Evolutionary conservation across 306 rosid species (phyloP).

Genomic region (Pachyrhizus erosus): DNA sequence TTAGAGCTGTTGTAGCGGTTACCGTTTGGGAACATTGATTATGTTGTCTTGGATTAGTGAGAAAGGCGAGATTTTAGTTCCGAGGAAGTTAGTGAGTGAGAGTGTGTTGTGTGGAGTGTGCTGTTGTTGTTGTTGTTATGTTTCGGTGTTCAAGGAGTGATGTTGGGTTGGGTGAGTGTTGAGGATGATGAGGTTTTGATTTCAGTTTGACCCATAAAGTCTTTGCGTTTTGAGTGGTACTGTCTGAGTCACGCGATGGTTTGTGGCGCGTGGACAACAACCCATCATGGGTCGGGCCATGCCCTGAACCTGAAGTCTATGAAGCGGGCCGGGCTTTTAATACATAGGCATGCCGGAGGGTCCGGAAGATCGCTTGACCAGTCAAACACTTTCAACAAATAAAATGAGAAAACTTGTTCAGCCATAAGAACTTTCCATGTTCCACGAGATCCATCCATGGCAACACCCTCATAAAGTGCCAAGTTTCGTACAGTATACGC

Average conservation of each 20-base stretch:
- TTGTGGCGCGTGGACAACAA: slow-evolving; percentile 24
- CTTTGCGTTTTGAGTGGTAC: slow-evolving; percentile 16
- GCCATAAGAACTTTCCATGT: background rate
- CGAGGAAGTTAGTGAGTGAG: background rate
- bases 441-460: background rate
- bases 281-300: slow-evolving; percentile 6
- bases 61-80: slow-evolving; percentile 34
- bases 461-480: background rate
- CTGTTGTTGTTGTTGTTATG: slow-evolving; percentile 2
- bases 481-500: background rate
- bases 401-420: background rate
- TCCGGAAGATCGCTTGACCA: slow-evolving; percentile 30
- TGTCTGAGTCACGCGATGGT: slow-evolving; percentile 21
- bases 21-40: slow-evolving; percentile 35
- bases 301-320: slow-evolving; percentile 15
- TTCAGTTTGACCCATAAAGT: slow-evolving; percentile 51
- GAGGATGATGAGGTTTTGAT: slow-evolving; percentile 53
- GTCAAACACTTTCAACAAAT: slow-evolving; percentile 35
- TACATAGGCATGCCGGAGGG: slow-evolving; percentile 12
- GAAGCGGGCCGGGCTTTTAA: slow-evolving; percentile 39
- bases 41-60: slow-evolving; percentile 7
- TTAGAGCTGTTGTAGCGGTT: slow-evolving; percentile 49
- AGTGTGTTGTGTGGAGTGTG: too few relatives aligned
- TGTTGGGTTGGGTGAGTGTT: slow-evolving; percentile 12
- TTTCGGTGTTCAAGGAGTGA: slow-evolving; percentile 18